These are phyloP conservation scores for Chlamydomonas sp. DNA, from an alignment of 139 green algal species.

Conservation along the genomic window DNA sequence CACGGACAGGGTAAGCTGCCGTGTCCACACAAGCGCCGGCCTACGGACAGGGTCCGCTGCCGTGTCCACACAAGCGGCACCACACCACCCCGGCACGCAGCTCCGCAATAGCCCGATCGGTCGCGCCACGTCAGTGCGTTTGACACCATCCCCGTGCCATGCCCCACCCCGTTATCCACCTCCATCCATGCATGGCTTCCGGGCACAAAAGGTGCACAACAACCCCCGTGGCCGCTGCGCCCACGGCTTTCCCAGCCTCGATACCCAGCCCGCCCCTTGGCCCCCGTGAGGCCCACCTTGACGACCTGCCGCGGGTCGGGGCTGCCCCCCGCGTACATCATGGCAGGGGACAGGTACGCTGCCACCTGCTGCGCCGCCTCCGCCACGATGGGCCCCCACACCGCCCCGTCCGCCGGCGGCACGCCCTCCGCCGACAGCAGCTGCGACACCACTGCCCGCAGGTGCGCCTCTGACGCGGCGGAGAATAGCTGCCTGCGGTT, in stretches of 20 bases:
- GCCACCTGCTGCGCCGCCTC: constrained; percentile 26
- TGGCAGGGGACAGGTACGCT: constrained; percentile 11
- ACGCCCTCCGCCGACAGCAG: constrained; percentile 68
- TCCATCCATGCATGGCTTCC: too few relatives aligned
- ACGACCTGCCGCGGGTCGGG: constrained; percentile 16
- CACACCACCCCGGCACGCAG: too few relatives aligned
- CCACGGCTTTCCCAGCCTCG: neutral
- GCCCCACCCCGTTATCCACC: too few relatives aligned
- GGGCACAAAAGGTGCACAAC: too few relatives aligned
- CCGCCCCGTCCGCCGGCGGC: neutral
- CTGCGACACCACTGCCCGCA: constrained; percentile 71
- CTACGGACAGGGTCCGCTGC: too few relatives aligned
- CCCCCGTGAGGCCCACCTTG: neutral
- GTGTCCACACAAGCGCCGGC: too few relatives aligned
- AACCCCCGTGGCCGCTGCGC: too few relatives aligned
- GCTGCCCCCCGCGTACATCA: constrained; percentile 16
- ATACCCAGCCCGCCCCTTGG: neutral
- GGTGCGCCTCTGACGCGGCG: constrained; percentile 59
- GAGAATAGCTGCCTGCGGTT: constrained; percentile 43
- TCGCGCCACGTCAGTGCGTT: too few relatives aligned
- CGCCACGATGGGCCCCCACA: constrained; percentile 63
- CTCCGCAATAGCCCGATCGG: too few relatives aligned
- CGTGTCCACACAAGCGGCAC: too few relatives aligned
- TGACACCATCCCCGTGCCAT: too few relatives aligned
- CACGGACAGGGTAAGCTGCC: too few relatives aligned